Conservation (phyloP, 2,329 filamentous ascomycete genomes). For the Coniochaeta sp. region DNA sequence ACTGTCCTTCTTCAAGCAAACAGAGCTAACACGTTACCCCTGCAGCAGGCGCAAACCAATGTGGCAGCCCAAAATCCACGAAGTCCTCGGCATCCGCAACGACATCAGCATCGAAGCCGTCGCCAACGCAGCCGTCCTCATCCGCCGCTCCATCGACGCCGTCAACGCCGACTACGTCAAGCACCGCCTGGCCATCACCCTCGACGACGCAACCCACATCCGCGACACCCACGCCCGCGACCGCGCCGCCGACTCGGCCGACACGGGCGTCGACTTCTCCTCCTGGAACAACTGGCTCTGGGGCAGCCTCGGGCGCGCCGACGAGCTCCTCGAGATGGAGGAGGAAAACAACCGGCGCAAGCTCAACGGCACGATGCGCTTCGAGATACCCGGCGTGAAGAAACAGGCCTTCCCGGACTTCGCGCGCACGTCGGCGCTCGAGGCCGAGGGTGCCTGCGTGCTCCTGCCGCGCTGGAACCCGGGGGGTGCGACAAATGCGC, state of each 20-base stretch:
- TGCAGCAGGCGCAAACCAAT: neutral
- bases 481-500: neutral
- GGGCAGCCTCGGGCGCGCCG: too few species aligned
- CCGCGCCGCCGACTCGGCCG: neutral
- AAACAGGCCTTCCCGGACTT: neutral
- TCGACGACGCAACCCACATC: neutral
- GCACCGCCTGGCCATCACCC: neutral
- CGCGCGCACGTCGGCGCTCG: neutral
- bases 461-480: neutral
- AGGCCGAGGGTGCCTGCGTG: neutral
- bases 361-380: neutral
- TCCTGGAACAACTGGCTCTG: neutral
- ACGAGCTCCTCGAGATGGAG: too few species aligned
- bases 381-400: neutral
- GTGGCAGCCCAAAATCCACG: neutral
- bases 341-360: neutral
- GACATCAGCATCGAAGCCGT: neutral
- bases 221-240: neutral
- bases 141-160: neutral
- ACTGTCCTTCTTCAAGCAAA: neutral
- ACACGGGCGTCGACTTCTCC: neutral
- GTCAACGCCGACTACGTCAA: neutral
- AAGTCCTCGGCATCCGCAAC: neutral
- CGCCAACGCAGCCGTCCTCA: neutral
- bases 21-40: neutral